Base-by-base conservation (phyloP, 257 asterid species). In the Nyctanthes arbortristis region DNA sequence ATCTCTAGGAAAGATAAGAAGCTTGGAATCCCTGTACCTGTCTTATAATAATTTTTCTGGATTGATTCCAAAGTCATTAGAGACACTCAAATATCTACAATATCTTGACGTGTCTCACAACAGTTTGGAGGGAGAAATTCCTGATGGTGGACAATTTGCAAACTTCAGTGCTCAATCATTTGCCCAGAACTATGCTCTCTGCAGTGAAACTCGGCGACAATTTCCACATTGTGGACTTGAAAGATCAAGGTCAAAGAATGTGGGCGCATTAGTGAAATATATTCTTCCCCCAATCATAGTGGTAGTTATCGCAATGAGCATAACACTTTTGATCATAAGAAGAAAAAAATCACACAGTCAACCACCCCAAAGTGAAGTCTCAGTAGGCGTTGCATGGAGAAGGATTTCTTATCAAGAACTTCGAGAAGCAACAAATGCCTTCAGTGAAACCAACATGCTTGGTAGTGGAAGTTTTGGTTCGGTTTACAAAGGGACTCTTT, bases 401-500 rank as follows among this genome's bases (percentile, higher is more conserved):
- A 70, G 80, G 34, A 59, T 80, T 36, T 81, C 87, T 18, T 77
- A 81, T 63, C 39, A 70, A 1, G 86, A 87, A 58, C 79, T 83
- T 11, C 32, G 40, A 60, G 67, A 11, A 16, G 81, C 85, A 5
- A 85, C 94, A 8, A 43, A 85, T 37, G 74, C 68, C n/a, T 85
- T 83, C 28, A 68, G 64, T 20, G 83, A 67, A 33, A 75, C 64
- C 60, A 75, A 82, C 73, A 29, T 76, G 1, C 78, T 87, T 12
- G 93, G 93, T 34, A 71, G 70, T 7, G 89, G 92, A 47, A 61
- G 89, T 70, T 83, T 72, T 24, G 85, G 92, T 45, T 71, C 85
- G 0, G 89, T 86, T 0, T 86, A 65, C 28, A 73, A n/a, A 69
- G 93, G 88, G 22, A 58, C 72, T 10, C 75, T 82, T 5, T 10